Evolutionary conservation across 2,329 filamentous ascomycete species (phyloP), one percentile per base, ranked within the genome.

Genomic region (Xylariaceae sp.): DNA sequence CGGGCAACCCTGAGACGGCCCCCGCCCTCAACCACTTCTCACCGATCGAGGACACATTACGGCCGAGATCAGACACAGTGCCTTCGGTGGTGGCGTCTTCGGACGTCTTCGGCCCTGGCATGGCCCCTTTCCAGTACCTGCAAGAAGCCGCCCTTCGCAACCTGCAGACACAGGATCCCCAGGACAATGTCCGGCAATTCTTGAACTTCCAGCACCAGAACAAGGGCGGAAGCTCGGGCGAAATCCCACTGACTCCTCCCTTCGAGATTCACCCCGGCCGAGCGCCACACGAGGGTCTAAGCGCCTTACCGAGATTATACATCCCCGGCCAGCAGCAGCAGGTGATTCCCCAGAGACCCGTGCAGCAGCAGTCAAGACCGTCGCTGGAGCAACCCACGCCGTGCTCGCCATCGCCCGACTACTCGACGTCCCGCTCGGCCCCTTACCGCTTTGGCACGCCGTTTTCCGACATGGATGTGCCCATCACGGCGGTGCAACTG

Each of bases 121-220:
- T 86, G 10, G 81, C 88, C 18, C 80, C 86, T 23, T 80, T 92
- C 61, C 81, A 83, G 60, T 84, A 86, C 63, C 82, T 97, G 44
- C 87, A 92, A 67, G 87, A 92, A 72, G 85, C 88, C 53, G 82
- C 81, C 48, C 85, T 96, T 13, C 84, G 86, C 59, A 85, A 81
- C 63, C 72, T 96, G 37, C 82, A 88, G 70, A 78, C 80, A 15
- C 83, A 88, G 56, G 92, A 97, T 70, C 89, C 92, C 4, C 92
- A 95, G 73, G 92, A 97, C 75, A 96, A 93, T 67, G 91, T 97
- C 42, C 87, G 90, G 70, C 90, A 96, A 65, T 97, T 96, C 75
- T 82, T 97, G 56, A 84, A 84, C 70, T 92, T 96, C 72, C 93
- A 97, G 72, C 87, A 72, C 71, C 80, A 83, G 57, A 63, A 73